Evolutionary conservation across 2,329 filamentous ascomycete genomes (phyloP).

Genomic region (Penicillium sp.): DNA sequence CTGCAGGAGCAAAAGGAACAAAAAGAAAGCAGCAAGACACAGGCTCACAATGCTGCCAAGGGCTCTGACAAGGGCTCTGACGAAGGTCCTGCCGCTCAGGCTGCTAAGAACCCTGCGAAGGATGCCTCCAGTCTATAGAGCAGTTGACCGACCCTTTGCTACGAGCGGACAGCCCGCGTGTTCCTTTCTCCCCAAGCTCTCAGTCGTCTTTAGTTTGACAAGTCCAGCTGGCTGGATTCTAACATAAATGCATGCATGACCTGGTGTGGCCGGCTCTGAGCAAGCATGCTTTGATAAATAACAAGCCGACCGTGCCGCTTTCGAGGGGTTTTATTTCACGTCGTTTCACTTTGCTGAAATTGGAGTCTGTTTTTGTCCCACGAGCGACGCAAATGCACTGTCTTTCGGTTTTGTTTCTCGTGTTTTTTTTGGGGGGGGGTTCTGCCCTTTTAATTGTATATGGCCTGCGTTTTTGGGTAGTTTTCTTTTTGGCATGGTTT

Average conservation of each 20-base stretch:
- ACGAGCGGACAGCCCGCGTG: neutral
- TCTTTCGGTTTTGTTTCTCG: neutral
- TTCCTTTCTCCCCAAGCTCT: neutral
- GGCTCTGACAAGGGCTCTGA: constrained; percentile 27
- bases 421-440: neutral
- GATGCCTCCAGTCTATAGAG: constrained; percentile 16
- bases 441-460: constrained; percentile 10
- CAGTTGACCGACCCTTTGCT: constrained; percentile 1
- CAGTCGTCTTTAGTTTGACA: neutral
- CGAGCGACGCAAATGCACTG: neutral
- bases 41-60: constrained; percentile 38
- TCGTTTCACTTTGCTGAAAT: neutral
- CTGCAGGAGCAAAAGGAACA: constrained; percentile 74
- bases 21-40: constrained; percentile 76
- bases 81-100: constrained; percentile 32
- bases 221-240: constrained; percentile 25
- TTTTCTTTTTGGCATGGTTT: constrained; percentile 16
- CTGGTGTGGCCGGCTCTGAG: neutral
- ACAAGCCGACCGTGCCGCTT: neutral
- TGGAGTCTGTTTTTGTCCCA: neutral
- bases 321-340: neutral
- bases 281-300: neutral
- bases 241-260: neutral
- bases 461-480: constrained; percentile 10
- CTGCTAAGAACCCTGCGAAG: constrained; percentile 25